A percentile compares a stretch with the other conserved stretches of the same genome.
Evolutionary conservation across 805 yeast genomes (phyloP).

Genomic region (Candida lessepsii): DNA sequence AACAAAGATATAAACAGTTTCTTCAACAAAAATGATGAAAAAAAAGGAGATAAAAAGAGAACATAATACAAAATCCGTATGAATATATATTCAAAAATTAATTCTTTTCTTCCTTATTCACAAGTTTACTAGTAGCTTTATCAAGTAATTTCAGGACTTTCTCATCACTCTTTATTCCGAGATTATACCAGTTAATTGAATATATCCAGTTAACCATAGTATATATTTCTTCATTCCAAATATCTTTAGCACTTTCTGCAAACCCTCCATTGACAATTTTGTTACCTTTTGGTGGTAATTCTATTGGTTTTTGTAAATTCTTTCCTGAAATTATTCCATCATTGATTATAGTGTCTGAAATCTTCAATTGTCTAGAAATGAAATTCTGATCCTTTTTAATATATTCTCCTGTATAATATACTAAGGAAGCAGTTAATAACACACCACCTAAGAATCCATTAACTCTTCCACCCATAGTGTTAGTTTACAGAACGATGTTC

Average conservation of each 20-base stretch:
- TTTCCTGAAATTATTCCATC: conserved; percentile 51
- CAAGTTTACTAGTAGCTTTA: conserved; percentile 16
- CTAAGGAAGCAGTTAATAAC: conserved; percentile 58
- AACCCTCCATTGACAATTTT: conserved; percentile 19
- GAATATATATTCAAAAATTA: background rate
- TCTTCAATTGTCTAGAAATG: conserved; percentile 47
- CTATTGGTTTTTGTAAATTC: conserved; percentile 43
- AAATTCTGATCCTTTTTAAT: conserved; percentile 47
- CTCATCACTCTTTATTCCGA: conserved; percentile 35
- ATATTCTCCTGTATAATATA: conserved; percentile 60
- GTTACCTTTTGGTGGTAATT: conserved; percentile 29
- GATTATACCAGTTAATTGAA: conserved; percentile 47
- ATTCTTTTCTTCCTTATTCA: conserved; percentile 2
- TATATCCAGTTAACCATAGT: conserved; percentile 64
- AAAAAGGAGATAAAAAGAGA: conserved; percentile 9
- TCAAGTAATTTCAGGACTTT: conserved; percentile 29
- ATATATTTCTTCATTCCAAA: conserved; percentile 77
- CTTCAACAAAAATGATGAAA: conserved; percentile 39
- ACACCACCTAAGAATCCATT: conserved; percentile 51
- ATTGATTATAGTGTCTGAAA: conserved; percentile 50
- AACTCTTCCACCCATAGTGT: conserved; percentile 40
- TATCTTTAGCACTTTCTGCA: conserved; percentile 65
- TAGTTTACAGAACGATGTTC: no score
- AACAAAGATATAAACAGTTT: conserved; percentile 51
- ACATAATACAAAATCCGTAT: background rate